Percentiles rank a stretch among this genome's conserved stretches.
phyloP scores from a whole-genome alignment of 805 yeast genomes.

The Candida dajiaensis region DNA sequence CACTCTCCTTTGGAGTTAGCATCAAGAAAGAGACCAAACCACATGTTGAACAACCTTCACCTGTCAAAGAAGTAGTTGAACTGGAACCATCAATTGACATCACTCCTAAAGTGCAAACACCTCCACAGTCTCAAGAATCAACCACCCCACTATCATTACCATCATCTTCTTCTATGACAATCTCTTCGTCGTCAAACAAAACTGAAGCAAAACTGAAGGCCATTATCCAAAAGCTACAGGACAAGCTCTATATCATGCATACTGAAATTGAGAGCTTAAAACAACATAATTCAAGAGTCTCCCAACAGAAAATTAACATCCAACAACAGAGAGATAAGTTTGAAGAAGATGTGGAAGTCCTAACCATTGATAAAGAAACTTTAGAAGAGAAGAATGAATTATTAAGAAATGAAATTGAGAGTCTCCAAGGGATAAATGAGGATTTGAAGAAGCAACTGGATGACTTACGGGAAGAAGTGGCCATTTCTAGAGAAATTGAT shows the following conservation, averaged over 20 bases:
- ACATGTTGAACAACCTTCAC: background rate
- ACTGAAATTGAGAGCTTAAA: constrained; percentile 26
- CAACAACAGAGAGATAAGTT: constrained; percentile 7
- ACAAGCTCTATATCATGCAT: constrained; percentile 33
- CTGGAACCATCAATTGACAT: no score
- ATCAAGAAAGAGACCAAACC: background rate
- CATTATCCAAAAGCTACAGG: constrained; percentile 40
- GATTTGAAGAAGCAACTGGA: constrained; percentile 5
- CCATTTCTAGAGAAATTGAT: constrained; percentile 8
- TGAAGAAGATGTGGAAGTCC: constrained; percentile 28
- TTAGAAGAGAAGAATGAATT: constrained; percentile 29
- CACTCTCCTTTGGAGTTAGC: background rate
- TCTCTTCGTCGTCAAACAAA: background rate
- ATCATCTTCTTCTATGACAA: background rate
- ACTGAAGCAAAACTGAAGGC: constrained; percentile 16
- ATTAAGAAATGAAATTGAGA: constrained; percentile 21
- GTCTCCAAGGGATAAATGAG: constrained; percentile 5
- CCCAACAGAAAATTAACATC: constrained; percentile 27
- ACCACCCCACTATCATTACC: no score
- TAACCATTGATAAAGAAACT: constrained; percentile 40
- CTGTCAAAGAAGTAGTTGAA: background rate
- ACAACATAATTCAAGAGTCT: constrained; percentile 20
- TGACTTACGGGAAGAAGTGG: constrained; percentile 16
- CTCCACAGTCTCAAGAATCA: no score
- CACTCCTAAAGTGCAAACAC: no score